These are phyloP conservation scores for Leishmania tarentolae DNA, from an alignment of 208 protist species.

Conservation along the genomic window DNA sequence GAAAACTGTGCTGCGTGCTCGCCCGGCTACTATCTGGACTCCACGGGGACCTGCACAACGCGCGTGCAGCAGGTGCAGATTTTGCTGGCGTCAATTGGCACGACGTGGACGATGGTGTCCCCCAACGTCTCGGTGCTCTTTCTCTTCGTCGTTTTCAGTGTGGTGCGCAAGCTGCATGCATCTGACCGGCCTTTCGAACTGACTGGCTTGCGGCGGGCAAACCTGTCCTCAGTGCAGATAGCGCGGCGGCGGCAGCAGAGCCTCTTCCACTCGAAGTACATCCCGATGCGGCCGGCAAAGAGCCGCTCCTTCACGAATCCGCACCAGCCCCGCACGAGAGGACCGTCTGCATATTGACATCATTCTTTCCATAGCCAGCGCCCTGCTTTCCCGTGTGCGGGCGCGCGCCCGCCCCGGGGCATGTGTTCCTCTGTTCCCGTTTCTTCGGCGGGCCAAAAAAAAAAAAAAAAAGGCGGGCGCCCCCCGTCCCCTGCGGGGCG, in stretches of 20 bases:
- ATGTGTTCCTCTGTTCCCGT: not conserved
- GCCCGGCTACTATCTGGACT: conserved; percentile 32
- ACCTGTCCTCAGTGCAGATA: conserved; percentile 73
- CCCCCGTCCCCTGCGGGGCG: no score
- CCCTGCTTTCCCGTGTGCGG: not conserved
- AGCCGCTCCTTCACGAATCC: conserved; percentile 70
- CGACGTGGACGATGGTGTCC: conserved; percentile 84
- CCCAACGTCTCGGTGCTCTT: conserved; percentile 77
- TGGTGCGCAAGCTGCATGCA: conserved; percentile 61
- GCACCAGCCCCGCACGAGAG: conserved; percentile 33
- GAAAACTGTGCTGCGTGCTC: conserved; percentile 40
- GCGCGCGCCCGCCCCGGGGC: no score
- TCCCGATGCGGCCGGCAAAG: conserved; percentile 62
- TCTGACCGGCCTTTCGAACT: conserved; percentile 69
- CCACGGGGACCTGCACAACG: conserved; percentile 19
- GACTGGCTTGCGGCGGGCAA: conserved; percentile 65
- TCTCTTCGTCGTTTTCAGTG: conserved; percentile 63
- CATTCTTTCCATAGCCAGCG: no score
- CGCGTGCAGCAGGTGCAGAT: conserved; percentile 39
- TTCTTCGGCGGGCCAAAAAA: not conserved
- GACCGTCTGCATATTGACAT: conserved; percentile 50
- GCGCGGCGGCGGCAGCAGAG: conserved; percentile 59
- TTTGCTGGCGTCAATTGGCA: conserved; percentile 67
- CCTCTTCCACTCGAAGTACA: conserved; percentile 80
- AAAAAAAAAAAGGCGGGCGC: not conserved